Base-by-base conservation (phyloP, 352 stramenopile species). In the Phytopythium litorale region DNA sequence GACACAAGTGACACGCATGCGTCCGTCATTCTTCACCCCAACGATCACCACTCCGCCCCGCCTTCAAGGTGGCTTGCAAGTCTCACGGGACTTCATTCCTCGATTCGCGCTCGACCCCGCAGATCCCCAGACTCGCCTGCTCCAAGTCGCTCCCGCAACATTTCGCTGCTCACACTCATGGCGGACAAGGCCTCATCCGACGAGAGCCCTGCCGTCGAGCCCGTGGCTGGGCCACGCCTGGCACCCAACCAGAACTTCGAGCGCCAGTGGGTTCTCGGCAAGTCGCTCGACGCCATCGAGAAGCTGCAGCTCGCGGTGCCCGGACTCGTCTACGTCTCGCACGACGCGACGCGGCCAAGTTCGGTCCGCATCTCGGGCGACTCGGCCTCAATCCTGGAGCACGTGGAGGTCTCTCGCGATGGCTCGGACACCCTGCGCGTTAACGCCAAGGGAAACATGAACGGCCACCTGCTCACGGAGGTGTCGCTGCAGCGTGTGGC, bases 181-280 rank as follows among this genome's bases (percentile, higher is more conserved):
- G 11, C 18, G 5, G 6, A 21, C 3, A 25, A 23, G 42, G 28
- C 42, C 7, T 7, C 16, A 25, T 18, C 35, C 64, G 46, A 16
- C n/a, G 49, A 56, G 19, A 4, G 25, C 4, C 25, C 25, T 9
- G 28, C 12, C 49, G 28, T 56, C 19, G 30, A 42, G 9, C 13
- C 30, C 4, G 50, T 56, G 28, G 6, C 4, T 15, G 50, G 32
- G 1, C 50, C 28, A 4, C 30, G 50, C 16, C 30, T 56, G 11
- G 28, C 50, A 13, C 30, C 50, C 50, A 56, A 56, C 50, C 50
- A 56, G 30, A 56, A 43, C 50, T 56, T 56, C 15, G 50, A 56
- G 50, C 42, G 23, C 30, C 50, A 9, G 16, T 56, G 50, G 50
- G 28, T 32, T 30, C 50, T 56, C 50, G 16, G 32, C n/a, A 43